Percentiles rank a stretch among this genome's conserved stretches.
Evolutionary conservation across 495 filamentous ascomycete species (phyloP).

Genomic region (Patellaria atrata): DNA sequence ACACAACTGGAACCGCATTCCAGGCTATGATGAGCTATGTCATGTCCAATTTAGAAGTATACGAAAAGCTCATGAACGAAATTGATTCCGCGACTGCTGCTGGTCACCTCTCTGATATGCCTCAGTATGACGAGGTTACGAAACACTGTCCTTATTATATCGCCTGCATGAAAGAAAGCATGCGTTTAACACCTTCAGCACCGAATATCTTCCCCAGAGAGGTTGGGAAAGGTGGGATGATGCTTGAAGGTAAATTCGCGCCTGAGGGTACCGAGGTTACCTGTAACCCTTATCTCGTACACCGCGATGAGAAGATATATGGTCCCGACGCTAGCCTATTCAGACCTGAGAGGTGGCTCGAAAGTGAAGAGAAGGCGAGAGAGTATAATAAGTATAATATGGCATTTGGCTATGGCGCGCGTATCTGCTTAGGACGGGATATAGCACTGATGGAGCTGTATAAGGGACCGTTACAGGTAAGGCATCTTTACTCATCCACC

Average conservation of each 20-base stretch:
- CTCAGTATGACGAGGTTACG: constrained; percentile 26
- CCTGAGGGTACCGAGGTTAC: constrained; percentile 46
- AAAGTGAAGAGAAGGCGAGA: constrained; percentile 29
- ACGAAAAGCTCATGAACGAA: constrained; percentile 41
- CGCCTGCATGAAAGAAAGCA: constrained; percentile 37
- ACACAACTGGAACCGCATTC: constrained; percentile 46
- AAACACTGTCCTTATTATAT: constrained; percentile 35
- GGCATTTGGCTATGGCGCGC: constrained; percentile 39
- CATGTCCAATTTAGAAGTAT: constrained; percentile 31
- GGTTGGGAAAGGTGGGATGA: constrained; percentile 35
- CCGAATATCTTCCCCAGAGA: constrained; percentile 34
- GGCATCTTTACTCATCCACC: constrained; percentile 15
- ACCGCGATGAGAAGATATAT: constrained; percentile 37
- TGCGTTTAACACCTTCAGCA: constrained; percentile 33
- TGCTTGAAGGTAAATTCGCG: constrained; percentile 37
- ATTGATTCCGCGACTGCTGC: constrained; percentile 32
- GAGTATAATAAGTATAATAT: constrained; percentile 38
- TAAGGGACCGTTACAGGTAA: constrained; percentile 36
- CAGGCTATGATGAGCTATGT: constrained; percentile 40
- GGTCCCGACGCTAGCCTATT: constrained; percentile 33
- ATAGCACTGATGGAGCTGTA: constrained; percentile 45
- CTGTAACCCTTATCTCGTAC: constrained; percentile 39
- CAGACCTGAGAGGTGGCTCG: constrained; percentile 31
- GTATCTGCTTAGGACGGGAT: constrained; percentile 39
- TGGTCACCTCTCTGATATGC: constrained; percentile 26